Conservation (phyloP, 805 yeast species). For the Zygotorulaspora chibaensis region DNA sequence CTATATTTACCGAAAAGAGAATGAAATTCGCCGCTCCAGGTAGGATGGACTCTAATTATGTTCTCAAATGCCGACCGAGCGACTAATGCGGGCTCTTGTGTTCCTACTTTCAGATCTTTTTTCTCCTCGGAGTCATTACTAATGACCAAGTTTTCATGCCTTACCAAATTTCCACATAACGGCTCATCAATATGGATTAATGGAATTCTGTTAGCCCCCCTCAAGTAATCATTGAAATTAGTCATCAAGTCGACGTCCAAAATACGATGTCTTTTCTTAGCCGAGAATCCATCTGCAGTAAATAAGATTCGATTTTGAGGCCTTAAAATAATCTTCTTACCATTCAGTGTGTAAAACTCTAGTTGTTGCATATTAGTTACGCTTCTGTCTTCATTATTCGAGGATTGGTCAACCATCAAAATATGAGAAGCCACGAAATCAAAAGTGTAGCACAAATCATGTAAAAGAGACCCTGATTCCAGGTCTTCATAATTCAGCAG, state of each 20-base stretch:
- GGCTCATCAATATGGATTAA: slow-evolving; percentile 56
- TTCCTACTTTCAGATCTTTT: background rate
- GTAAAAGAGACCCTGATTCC: slow-evolving; percentile 38
- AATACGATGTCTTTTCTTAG: slow-evolving; percentile 43
- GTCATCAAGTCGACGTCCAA: slow-evolving; percentile 44
- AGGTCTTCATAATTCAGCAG: slow-evolving; percentile 41
- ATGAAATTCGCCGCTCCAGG: slow-evolving; percentile 35
- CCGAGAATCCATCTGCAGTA: slow-evolving; percentile 56
- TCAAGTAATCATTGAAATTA: slow-evolving; percentile 57
- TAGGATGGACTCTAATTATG: slow-evolving; percentile 13
- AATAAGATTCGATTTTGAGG: slow-evolving; percentile 46
- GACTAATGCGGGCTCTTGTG: slow-evolving; percentile 3
- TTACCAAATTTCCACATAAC: slow-evolving; percentile 41
- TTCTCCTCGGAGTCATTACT: background rate
- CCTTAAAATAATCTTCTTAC: slow-evolving; percentile 49
- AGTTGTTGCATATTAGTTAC: slow-evolving; percentile 27
- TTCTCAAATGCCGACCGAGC: slow-evolving; percentile 14
- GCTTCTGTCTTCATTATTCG: slow-evolving; percentile 5
- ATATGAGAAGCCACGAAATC: slow-evolving; percentile 65
- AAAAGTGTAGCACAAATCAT: slow-evolving; percentile 52
- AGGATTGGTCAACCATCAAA: slow-evolving; percentile 36
- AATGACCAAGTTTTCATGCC: background rate
- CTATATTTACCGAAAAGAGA: slow-evolving; percentile 31
- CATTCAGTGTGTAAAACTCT: slow-evolving; percentile 51
- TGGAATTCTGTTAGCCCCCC: slow-evolving; percentile 52